Evolutionary conservation across 805 yeast species (phyloP), one percentile per base, ranked within the genome.

Genomic region (Pichia scutulata): DNA sequence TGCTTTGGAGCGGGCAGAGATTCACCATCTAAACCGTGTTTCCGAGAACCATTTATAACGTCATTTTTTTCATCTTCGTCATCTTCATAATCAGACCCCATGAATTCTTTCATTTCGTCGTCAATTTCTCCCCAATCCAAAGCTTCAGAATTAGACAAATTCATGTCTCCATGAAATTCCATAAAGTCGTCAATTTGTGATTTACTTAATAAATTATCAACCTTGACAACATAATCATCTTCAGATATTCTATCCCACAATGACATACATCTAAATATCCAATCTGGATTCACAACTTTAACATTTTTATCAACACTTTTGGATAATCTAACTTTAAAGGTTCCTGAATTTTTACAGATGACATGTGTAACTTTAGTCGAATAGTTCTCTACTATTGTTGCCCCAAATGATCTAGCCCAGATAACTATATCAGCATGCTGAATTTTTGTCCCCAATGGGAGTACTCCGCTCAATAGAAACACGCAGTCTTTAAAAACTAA

Each of bases 331-430:
- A 90, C 96, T 64, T 92, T 92, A 59, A 80, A 77, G 0, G 99
- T 93, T 19, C 83, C 82, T 1, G 89, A 81, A 47, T 83, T 83
- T 52, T 83, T 78, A 41, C 97, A 87, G 18, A 92, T 82, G 3
- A 92, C 86, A 66, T 92, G 99, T 0, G 98, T 93, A 3, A 95
- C 90, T 1, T 78, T 70, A 18, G 80, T 78, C 43, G 77, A 73
- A 23, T 86, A 82, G 51, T 87, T 89, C 4, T 81, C 72, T 1
- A 84, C 84, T 8, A 92, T 89, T 2, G 73, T 73, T 0, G 96
- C 97, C 1, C 99, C 99, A 73, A 92, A 92, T 49, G 90, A 87
- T 46, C 78, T 77, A 13, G 92, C 86, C 97, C 98, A 92, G 22
- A 84, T 80, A 1, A 90, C 97, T 42, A 93, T 86, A 62, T 89